Evolutionary conservation across 2,329 filamentous ascomycete genomes (phyloP), one percentile per base, ranked within the genome.

Genomic region (Colletotrichum australisinense): DNA sequence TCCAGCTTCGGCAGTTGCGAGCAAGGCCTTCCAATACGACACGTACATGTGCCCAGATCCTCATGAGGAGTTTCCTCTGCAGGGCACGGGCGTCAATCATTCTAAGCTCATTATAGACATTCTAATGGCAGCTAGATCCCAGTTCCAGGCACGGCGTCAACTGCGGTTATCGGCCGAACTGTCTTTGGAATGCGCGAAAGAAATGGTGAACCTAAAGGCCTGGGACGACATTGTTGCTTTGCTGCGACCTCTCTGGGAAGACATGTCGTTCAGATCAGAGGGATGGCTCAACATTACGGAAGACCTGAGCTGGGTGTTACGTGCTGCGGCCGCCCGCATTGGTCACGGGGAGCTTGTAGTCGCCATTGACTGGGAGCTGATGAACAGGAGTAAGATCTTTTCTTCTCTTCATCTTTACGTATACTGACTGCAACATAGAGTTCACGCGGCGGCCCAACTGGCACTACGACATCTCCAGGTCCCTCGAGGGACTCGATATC

Each of bases 31-130:
- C 74, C 84, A 84, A 1, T 92, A 93, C 74, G 91, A 93, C 78
- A 90, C 88, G 1, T 93, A 93, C 79, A 87, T 93, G 83, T 93
- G 91, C 68, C 90, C 90, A 14, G 87, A 90, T 52, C 91, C 91
- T 1, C 85, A 91, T 74, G 85, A 91, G 75, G 91, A 93, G 76
- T 86, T 86, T 62, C 89, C 90, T 0, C 75, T 91, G 16, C 79
- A 83, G 24, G 86, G 87, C 4, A 75, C 80, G 5, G 88, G 89
- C 0, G 84, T 90, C 55, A 85, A 91, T 73, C 90, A 93, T 78
- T 83, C 86, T 1, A 83, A 86, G 71, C 78, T 91, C 28, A 89
- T 92, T 38, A 83, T 91, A 28, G 84, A 89, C 53, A 85, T 83
- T 58, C 80, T 92, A 11, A 81, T 84, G 63, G 83, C 84, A 49